Base-by-base conservation (phyloP, 495 filamentous ascomycete species). In the Thermothielavioides terrestris region DNA sequence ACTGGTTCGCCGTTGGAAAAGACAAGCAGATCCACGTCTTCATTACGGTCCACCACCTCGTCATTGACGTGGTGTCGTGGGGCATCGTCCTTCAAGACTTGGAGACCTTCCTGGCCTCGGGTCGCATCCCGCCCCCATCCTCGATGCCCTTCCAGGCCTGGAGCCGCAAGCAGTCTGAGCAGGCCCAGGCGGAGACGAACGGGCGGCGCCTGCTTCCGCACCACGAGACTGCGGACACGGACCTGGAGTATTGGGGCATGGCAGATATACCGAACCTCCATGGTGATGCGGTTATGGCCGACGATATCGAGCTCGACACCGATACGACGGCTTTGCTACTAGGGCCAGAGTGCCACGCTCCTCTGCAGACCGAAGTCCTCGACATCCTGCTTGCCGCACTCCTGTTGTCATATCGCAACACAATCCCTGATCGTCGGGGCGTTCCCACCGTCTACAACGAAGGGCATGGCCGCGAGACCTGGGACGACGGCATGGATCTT, bases 31-130 rank as follows among this genome's bases (percentile, higher is more conserved):
- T 46, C 2, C 60, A 73, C 1, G 26, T 82, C 14, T 79, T 77
- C 7, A 60, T 84, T 54, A 69, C 73, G 10, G 73, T 66, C 7
- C 79, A 82, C 52, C 80, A 82, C 54, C 44, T 81, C 4, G 74
- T 82, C 2, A 65, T 83, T n/a, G 81, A 84, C 46, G 69, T 81
- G 30, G 78, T 82, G 3, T 84, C 81, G 0, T 84, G 79, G 80
- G 63, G 76, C 20, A 71, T 82, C 2, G 71, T 84, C 2, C 60
- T 82, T 3, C 67, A 77, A 48, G 81, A 84, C 31, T 27, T 83
- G 34, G 79, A 83, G 49, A 72, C 77, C n/a, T 50, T 80, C 11
- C 56, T 84, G 0, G 28, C 64, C 5, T 61, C 43, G 0, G 58
- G 71, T 37, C 59, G 62, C 0, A 43, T 51, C 20, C 15, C 28